phyloP scores from a whole-genome alignment of 164 flowering plant species.

The Dillenia suffruticosa region DNA sequence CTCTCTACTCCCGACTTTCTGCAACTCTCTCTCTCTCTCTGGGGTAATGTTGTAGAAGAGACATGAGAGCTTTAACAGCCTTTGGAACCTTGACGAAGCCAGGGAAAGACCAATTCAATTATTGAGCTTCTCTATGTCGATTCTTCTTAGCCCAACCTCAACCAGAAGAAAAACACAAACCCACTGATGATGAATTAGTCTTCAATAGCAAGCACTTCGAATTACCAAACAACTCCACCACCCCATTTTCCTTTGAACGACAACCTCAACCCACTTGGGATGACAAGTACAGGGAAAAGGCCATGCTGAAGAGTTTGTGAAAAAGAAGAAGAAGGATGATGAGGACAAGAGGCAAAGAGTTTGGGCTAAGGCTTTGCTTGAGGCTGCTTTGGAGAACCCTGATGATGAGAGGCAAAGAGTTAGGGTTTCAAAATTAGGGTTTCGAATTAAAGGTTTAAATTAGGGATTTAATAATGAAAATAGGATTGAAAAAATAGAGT shows the following conservation, averaged over 20 bases:
- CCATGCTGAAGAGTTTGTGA: conserved; percentile 27
- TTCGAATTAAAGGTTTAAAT: too few species aligned
- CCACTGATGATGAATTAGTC: conserved; percentile 22
- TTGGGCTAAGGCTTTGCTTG: conserved; percentile 63
- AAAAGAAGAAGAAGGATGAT: conserved; percentile 31
- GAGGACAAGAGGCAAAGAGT: conserved; percentile 19
- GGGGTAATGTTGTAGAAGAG: too few species aligned
- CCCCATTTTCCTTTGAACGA: neutral
- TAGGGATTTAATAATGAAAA: too few species aligned
- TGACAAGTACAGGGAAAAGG: conserved; percentile 49
- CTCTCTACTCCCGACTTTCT: too few species aligned
- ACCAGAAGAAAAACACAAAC: conserved; percentile 10
- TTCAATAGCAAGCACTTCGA: conserved; percentile 64
- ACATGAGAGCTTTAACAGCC: conserved; percentile 26
- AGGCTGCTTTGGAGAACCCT: conserved; percentile 45
- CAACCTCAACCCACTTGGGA: conserved; percentile 50
- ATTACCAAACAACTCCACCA: conserved; percentile 19
- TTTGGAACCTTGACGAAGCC: conserved; percentile 15
- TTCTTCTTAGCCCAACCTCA: conserved; percentile 49
- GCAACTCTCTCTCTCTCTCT: too few species aligned
- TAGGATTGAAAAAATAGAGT: too few species aligned
- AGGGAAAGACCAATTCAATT: conserved; percentile 11
- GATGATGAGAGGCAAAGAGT: too few species aligned
- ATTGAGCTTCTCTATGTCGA: conserved; percentile 21
- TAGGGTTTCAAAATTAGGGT: too few species aligned